Percentiles rank a stretch among this genome's conserved stretches.
These are phyloP conservation scores for Akanthomyces lecanii DNA, from an alignment of 2,329 filamentous ascomycete species.

Conservation along the genomic window DNA sequence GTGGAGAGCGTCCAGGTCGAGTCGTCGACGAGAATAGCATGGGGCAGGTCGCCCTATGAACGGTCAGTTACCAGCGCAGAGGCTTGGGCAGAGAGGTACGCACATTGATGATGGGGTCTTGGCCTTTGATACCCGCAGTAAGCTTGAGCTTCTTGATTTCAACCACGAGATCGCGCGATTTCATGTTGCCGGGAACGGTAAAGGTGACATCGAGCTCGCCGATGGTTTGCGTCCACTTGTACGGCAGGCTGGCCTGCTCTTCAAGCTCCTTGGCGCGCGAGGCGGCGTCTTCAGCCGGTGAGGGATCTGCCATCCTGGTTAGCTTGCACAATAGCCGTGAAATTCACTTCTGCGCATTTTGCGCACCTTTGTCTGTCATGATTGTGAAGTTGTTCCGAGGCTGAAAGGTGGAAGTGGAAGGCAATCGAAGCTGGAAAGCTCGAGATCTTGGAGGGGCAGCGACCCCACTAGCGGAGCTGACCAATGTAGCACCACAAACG, in stretches of 20 bases:
- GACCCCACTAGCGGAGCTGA: slow-evolving; percentile 7
- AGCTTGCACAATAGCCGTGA: not conserved
- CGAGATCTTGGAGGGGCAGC: slow-evolving; percentile 16
- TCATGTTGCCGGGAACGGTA: slow-evolving; percentile 74
- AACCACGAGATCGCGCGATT: slow-evolving; percentile 78
- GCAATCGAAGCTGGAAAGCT: slow-evolving; percentile 13
- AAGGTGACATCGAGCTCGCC: slow-evolving; percentile 78
- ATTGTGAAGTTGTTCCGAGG: not conserved
- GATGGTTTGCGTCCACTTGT: slow-evolving; percentile 97
- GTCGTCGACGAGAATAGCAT: slow-evolving; percentile 76
- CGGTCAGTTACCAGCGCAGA: slow-evolving; percentile 5
- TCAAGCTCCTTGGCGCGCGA: slow-evolving; percentile 68
- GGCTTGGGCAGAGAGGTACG: slow-evolving; percentile 22
- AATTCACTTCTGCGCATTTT: not conserved
- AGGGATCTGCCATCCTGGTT: slow-evolving; percentile 40
- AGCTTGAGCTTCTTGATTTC: slow-evolving; percentile 76
- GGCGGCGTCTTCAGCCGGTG: slow-evolving; percentile 53
- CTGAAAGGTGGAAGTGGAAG: slow-evolving; percentile 7
- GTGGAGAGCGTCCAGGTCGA: slow-evolving; percentile 89
- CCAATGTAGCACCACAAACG: not conserved
- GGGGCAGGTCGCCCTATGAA: slow-evolving; percentile 78
- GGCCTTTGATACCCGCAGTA: slow-evolving; percentile 79
- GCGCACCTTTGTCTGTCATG: slow-evolving; percentile 41
- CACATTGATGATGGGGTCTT: slow-evolving; percentile 79
- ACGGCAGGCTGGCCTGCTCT: slow-evolving; percentile 84